Percentiles rank a stretch among this genome's conserved stretches.
These are phyloP conservation scores for Pleurotus sapidus DNA, from an alignment of 768 basidiomycete genomes.

Conservation along the genomic window DNA sequence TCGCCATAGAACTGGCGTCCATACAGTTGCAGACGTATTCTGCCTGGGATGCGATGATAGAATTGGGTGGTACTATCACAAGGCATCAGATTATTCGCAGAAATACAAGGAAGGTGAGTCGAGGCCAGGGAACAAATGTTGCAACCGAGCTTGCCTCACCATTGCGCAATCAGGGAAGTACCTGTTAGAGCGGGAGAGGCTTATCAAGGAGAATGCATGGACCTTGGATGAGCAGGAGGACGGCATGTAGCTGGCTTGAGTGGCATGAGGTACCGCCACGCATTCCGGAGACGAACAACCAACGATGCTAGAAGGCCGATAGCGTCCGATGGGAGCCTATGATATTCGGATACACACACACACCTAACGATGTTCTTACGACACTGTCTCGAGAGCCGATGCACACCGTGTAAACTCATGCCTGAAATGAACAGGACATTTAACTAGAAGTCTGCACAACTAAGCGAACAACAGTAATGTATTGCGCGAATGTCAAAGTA, in stretches of 20 bases:
- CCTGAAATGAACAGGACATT: no score
- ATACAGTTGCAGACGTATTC: conserved; percentile 78
- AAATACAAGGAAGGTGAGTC: conserved; percentile 81
- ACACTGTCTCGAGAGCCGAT: no score
- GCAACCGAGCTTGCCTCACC: not conserved
- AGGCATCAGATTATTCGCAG: conserved; percentile 71
- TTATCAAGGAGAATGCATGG: conserved; percentile 84
- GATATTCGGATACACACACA: no score
- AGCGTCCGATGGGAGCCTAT: not conserved
- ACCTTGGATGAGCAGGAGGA: conserved; percentile 42
- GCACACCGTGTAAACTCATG: no score
- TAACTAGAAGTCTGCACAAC: not conserved
- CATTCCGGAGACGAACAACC: not conserved
- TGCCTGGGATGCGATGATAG: conserved; percentile 79
- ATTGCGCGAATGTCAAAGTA: no score
- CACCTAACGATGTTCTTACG: no score
- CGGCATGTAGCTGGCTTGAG: not conserved
- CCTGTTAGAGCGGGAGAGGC: conserved; percentile 73
- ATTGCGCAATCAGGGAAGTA: conserved; percentile 58
- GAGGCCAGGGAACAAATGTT: not conserved
- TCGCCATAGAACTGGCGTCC: conserved; percentile 64
- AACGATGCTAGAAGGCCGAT: not conserved
- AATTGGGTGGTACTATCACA: conserved; percentile 82
- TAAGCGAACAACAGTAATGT: not conserved
- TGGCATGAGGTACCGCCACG: not conserved